These are phyloP conservation scores for Aspergillus sclerotiicarbonarius DNA, from an alignment of 495 filamentous ascomycete genomes.

Conservation along the genomic window DNA sequence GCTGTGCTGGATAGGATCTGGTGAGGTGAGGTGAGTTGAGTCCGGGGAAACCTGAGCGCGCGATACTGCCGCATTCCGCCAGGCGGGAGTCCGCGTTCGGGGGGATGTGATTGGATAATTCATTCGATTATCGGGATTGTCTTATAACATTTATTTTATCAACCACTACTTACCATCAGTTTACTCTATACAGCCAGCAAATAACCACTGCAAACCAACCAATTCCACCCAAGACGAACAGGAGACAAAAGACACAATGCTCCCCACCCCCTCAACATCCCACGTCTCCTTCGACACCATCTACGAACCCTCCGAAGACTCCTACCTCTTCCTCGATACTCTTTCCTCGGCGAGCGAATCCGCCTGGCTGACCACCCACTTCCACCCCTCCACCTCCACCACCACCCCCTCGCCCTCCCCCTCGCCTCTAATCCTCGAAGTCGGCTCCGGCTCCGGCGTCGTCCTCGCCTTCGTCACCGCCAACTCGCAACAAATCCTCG, in stretches of 20 bases:
- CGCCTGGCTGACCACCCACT: conserved; percentile 65
- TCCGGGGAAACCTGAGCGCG: background rate
- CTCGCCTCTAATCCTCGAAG: conserved; percentile 73
- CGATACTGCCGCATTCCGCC: too few relatives aligned
- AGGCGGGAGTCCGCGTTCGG: too few relatives aligned
- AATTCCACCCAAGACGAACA: background rate
- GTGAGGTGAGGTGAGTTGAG: background rate
- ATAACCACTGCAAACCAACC: too few relatives aligned
- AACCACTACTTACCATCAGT: background rate
- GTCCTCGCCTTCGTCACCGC: conserved; percentile 83
- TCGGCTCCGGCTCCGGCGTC: conserved; percentile 88
- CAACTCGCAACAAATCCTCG: conserved; percentile 70
- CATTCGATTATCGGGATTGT: too few relatives aligned
- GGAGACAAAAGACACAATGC: conserved; percentile 51
- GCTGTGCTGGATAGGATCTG: background rate
- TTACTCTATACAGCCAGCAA: too few relatives aligned
- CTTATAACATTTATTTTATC: too few relatives aligned
- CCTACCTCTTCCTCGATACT: conserved; percentile 90
- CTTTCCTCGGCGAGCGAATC: conserved; percentile 72
- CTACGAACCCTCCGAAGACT: conserved; percentile 95
- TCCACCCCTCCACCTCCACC: conserved; percentile 20
- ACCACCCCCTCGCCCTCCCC: conserved; percentile 38
- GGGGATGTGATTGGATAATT: too few relatives aligned
- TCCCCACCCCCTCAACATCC: conserved; percentile 87
- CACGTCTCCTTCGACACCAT: conserved; percentile 83